Evolutionary conservation across 805 yeast species (phyloP).

Genomic region (Jamesozyma spencerorum): DNA sequence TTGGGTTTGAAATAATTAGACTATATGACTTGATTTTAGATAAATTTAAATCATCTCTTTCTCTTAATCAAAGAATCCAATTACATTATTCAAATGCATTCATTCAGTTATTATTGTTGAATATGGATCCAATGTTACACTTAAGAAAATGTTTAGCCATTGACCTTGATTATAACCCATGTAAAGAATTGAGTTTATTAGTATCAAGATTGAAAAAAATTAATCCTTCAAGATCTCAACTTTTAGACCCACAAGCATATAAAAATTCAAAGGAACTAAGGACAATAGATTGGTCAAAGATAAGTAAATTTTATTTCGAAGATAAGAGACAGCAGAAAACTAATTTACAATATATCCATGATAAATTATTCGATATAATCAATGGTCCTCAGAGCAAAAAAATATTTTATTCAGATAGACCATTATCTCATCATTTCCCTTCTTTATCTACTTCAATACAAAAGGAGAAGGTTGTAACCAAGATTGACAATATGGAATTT

Average conservation of each 20-base stretch:
- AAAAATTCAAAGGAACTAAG: constrained; percentile 5
- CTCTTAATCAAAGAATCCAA: constrained; percentile 21
- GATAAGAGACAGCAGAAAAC: constrained; percentile 25
- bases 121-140: constrained; percentile 44
- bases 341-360: constrained; percentile 2
- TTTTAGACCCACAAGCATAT: constrained; percentile 38
- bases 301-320: constrained; percentile 35
- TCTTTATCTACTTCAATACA: not conserved
- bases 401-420: not conserved
- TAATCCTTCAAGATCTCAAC: constrained; percentile 32
- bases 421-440: not conserved
- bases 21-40: constrained; percentile 20
- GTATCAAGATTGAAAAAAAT: constrained; percentile 35
- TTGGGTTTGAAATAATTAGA: constrained; percentile 18
- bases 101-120: constrained; percentile 42
- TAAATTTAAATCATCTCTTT: constrained; percentile 19
- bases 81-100: constrained; percentile 27
- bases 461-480: not conserved
- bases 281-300: constrained; percentile 24
- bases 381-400: constrained; percentile 1
- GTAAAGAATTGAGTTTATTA: constrained; percentile 50
- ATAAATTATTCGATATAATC: not conserved
- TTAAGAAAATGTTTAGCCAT: constrained; percentile 63
- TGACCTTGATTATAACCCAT: constrained; percentile 61
- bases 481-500: constrained; percentile 9